These are phyloP conservation scores for Solanum bukasovii DNA, from an alignment of 257 asterid genomes.

Conservation along the genomic window DNA sequence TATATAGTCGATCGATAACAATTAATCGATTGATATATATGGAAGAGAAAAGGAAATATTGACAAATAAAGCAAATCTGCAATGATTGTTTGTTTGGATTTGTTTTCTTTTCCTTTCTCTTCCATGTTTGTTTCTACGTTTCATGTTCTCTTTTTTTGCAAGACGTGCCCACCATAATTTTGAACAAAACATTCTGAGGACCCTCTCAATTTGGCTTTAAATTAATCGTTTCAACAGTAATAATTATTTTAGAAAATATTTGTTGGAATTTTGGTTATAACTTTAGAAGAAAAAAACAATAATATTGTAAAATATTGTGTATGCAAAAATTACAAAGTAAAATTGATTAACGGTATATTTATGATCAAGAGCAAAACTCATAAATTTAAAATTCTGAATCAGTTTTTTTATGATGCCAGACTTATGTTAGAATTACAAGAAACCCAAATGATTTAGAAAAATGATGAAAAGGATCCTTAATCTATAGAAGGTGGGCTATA, in stretches of 20 bases:
- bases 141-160: not conserved
- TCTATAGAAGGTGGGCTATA: not conserved
- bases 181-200: not conserved
- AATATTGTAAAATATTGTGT: not conserved
- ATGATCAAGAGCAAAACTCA: not conserved
- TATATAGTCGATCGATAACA: not conserved
- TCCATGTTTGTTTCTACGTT: not conserved
- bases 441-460: not conserved
- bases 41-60: not conserved
- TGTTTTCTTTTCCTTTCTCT: not conserved
- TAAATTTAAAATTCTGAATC: not conserved
- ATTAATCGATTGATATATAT: not conserved
- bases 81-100: not conserved
- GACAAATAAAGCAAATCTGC: not conserved
- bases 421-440: not conserved
- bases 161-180: not conserved
- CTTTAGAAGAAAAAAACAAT: not conserved
- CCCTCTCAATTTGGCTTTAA: not conserved
- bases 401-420: too few relatives aligned
- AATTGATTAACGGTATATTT: not conserved
- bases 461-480: not conserved
- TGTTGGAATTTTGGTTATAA: not conserved
- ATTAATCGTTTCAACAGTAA: not conserved
- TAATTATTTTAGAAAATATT: not conserved
- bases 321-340: not conserved